Evolutionary conservation across 345 rosid species (phyloP).

Genomic region (Combretum micranthum): DNA sequence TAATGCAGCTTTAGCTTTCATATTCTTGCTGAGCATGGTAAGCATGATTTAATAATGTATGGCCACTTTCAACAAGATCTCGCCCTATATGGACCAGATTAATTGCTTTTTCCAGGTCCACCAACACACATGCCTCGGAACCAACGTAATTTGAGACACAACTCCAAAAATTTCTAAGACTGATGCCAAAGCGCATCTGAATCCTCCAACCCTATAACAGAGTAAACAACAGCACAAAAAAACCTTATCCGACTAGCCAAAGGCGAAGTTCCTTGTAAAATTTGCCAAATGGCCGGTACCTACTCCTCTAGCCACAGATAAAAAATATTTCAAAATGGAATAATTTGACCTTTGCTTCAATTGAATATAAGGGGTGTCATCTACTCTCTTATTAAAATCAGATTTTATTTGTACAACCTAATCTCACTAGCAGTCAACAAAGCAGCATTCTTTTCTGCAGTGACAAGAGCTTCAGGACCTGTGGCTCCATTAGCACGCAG

Average conservation of each 20-base stretch:
- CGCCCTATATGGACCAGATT: slow-evolving; percentile 69
- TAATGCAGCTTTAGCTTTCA: slow-evolving; percentile 50
- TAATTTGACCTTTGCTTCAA: no score
- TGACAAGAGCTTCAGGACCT: slow-evolving; percentile 82
- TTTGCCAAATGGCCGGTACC: no score
- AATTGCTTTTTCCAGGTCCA: slow-evolving; percentile 83
- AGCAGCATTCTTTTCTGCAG: slow-evolving; percentile 91
- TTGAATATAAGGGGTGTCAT: not conserved
- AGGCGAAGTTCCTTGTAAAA: no score
- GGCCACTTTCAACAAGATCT: slow-evolving; percentile 90
- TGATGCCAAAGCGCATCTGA: slow-evolving; percentile 87
- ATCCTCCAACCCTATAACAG: slow-evolving; percentile 64
- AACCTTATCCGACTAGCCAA: not conserved
- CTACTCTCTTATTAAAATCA: not conserved
- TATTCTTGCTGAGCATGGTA: slow-evolving; percentile 79
- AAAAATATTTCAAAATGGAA: no score
- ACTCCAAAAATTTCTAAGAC: slow-evolving; percentile 82
- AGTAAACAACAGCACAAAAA: not conserved
- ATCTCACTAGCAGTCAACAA: slow-evolving; percentile 92
- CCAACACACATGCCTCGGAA: slow-evolving; percentile 85
- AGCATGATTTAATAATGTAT: slow-evolving; percentile 67
- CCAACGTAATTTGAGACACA: slow-evolving; percentile 87
- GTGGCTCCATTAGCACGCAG: slow-evolving; percentile 78
- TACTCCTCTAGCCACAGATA: no score
- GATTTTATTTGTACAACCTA: slow-evolving; percentile 27